Evolutionary conservation across 768 basidiomycete genomes (phyloP).

Genomic region (Phaeolepiota aurea): DNA sequence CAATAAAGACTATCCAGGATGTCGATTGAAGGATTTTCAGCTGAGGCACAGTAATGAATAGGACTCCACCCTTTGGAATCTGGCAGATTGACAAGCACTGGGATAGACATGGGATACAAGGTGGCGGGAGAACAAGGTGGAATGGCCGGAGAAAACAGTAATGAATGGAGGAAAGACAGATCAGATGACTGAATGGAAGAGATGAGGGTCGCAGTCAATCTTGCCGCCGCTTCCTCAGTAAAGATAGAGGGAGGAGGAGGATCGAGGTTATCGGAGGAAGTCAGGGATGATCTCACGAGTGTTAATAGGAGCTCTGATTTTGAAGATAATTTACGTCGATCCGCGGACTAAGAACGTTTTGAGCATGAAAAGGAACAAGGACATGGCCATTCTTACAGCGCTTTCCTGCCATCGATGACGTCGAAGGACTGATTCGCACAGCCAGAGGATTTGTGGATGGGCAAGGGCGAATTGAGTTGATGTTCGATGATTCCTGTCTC

Average conservation of each 20-base stretch:
- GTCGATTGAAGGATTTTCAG: constrained; percentile 45
- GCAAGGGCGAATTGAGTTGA: constrained; percentile 60
- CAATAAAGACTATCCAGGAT: constrained; percentile 65
- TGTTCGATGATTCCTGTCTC: constrained; percentile 65
- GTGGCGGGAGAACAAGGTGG: constrained; percentile 27
- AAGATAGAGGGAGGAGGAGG: constrained; percentile 35
- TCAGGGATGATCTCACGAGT: constrained; percentile 28
- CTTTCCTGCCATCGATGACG: constrained; percentile 52
- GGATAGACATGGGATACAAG: constrained; percentile 36
- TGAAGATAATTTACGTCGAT: constrained; percentile 23
- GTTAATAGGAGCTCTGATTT: constrained; percentile 28
- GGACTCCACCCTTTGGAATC: constrained; percentile 67
- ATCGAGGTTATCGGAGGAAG: constrained; percentile 26
- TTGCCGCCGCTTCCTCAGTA: constrained; percentile 28
- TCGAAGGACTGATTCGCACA: constrained; percentile 61
- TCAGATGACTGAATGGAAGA: constrained; percentile 43
- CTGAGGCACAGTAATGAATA: constrained; percentile 61
- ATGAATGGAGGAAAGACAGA: constrained; percentile 39
- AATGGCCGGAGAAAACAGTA: constrained; percentile 43
- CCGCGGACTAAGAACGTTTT: constrained; percentile 23
- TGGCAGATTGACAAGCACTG: constrained; percentile 58
- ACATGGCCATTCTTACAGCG: constrained; percentile 29
- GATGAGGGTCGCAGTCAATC: constrained; percentile 43
- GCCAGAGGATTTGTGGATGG: constrained; percentile 59
- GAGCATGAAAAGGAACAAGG: constrained; percentile 8